A percentile compares a stretch with the other conserved stretches of the same genome.
These are phyloP conservation scores for Wallacemonas sp. DNA, from an alignment of 208 protist genomes.

Conservation along the genomic window DNA sequence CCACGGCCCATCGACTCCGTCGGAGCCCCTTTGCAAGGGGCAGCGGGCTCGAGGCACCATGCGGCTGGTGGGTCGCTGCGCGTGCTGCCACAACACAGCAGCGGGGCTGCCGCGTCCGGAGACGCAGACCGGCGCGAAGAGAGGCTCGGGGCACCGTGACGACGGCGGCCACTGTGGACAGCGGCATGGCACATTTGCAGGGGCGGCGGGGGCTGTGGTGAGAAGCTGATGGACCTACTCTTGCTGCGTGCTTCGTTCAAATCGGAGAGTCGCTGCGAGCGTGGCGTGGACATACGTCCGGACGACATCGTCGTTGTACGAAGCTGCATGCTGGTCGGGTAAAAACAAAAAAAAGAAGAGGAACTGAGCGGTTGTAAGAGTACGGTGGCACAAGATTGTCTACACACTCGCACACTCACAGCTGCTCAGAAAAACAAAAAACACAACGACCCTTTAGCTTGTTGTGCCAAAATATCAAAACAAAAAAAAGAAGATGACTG, in stretches of 20 bases:
- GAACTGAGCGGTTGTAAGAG: no score
- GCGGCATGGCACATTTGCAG: neutral
- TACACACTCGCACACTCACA: no score
- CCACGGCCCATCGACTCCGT: neutral
- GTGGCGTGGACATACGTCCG: constrained; percentile 4
- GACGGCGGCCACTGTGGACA: neutral
- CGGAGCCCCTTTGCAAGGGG: neutral
- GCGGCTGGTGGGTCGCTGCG: neutral
- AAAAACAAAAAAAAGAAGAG: constrained; percentile 5
- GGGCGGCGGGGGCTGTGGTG: neutral
- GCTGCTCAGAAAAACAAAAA: no score
- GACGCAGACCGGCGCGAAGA: no score
- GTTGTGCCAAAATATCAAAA: no score
- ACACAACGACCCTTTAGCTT: no score
- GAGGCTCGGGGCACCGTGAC: neutral
- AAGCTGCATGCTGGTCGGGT: no score
- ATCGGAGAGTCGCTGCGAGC: constrained; percentile 5
- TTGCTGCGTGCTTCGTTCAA: neutral
- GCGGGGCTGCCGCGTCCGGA: no score
- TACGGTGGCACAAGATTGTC: no score
- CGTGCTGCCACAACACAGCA: no score
- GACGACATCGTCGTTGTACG: neutral
- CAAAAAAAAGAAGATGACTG: no score
- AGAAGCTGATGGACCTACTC: neutral
- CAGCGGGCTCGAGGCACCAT: neutral